Evolutionary conservation across 192 early-diverging fungal species (phyloP).

Genomic region (Umbelopsis ramanniana): DNA sequence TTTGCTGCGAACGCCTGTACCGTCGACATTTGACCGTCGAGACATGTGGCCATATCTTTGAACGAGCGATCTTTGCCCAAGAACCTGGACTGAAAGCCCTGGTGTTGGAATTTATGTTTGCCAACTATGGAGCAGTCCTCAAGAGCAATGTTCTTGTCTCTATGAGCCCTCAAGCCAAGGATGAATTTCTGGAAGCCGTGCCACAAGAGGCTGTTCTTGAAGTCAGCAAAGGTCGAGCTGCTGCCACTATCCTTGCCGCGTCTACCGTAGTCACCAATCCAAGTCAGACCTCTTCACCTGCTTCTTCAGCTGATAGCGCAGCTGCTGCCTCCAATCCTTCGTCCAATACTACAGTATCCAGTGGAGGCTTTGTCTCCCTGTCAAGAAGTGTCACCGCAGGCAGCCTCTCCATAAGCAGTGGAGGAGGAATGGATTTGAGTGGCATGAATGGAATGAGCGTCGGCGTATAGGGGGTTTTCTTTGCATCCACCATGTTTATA

Average conservation of each 20-base stretch:
- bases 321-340: neutral
- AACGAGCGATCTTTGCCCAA: conserved; percentile 52
- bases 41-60: conserved; percentile 57
- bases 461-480: conserved; percentile 3
- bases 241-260: neutral
- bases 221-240: conserved; percentile 23
- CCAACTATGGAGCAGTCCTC: conserved; percentile 55
- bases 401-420: conserved; percentile 6
- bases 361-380: neutral
- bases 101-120: conserved; percentile 54
- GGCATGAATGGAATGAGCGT: conserved; percentile 22
- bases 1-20: conserved; percentile 56
- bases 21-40: conserved; percentile 52
- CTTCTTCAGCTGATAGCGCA: conserved; percentile 1
- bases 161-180: conserved; percentile 38
- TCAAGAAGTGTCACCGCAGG: conserved; percentile 10
- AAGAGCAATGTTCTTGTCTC: conserved; percentile 53
- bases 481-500: too few relatives aligned
- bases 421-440: conserved; percentile 22
- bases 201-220: conserved; percentile 56
- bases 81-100: conserved; percentile 58
- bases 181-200: conserved; percentile 53
- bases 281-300: conserved; percentile 14
- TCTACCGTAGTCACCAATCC: neutral
- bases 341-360: neutral